Base-by-base conservation (phyloP, 2,329 filamentous ascomycete genomes). In the Stenocarpella maydis region DNA sequence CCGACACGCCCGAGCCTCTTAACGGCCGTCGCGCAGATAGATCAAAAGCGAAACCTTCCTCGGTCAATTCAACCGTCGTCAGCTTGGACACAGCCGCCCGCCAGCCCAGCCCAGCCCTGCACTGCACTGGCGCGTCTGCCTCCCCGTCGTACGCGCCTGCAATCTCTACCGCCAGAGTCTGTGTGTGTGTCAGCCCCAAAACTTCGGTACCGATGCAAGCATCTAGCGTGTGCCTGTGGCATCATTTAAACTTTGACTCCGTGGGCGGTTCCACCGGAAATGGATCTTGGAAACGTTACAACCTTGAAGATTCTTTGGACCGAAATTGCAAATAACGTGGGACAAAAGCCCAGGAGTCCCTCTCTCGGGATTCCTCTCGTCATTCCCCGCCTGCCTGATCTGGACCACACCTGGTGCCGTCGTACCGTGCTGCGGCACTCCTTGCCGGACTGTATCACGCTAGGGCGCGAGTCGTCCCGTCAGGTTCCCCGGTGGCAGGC, bases 231-330 rank as follows among this genome's bases (percentile, higher is more conserved):
- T 49, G 49, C 58, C 43, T 63, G 58, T 63, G 58, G 58, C 58
- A 63, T 63, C 58, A 63, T 63, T 63, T 63, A 63, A 63, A 63
- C 58, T 63, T 63, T 63, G 58, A 49, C 43, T 63, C 58, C 58
- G 43, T 43, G 43, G 43, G 24, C 19, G 28, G 58, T 63, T 43
- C 58, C 58, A 63, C 58, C 49, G 58, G 28, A 63, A 63, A 63
- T 63, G 58, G 58, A 63, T 49, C 58, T 49, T 63, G 58, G 58
- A 63, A 63, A 63, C 58, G 58, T 63, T 49, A 41, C 58, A 28
- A 63, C 58, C 58, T 63, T 63, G 58, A 63, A 63, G 43, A 63
- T 63, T 63, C 58, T 63, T 63, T 63, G 58, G 58, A 63, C 58
- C 58, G 58, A 63, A 63, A 63, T 63, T 63, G 58, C 58, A 63